These are phyloP conservation scores for Phialophora tarda DNA, from an alignment of 2,329 filamentous ascomycete species.

Conservation along the genomic window DNA sequence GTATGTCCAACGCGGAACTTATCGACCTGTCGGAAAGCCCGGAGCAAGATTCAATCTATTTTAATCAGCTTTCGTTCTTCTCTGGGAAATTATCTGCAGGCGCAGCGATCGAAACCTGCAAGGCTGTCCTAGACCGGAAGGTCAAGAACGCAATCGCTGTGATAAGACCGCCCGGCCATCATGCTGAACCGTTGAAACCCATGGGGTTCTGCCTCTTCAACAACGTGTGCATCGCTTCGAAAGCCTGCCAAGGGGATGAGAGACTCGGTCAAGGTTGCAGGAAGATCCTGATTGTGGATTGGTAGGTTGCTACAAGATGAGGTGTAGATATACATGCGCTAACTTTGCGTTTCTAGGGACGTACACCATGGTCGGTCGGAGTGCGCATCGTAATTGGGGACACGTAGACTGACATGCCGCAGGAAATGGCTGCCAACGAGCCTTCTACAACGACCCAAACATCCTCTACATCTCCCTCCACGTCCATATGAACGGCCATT, in stretches of 20 bases:
- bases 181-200: conserved; percentile 82
- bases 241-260: conserved; percentile 75
- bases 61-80: conserved; percentile 79
- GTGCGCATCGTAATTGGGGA: neutral
- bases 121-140: conserved; percentile 79
- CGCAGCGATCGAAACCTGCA: conserved; percentile 93
- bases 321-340: neutral
- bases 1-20: conserved; percentile 64
- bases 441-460: conserved; percentile 93
- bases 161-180: conserved; percentile 92
- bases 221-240: conserved; percentile 92
- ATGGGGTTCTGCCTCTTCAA: conserved; percentile 99
- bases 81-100: conserved; percentile 85
- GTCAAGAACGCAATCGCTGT: conserved; percentile 96
- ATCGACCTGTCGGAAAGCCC: conserved; percentile 65
- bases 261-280: conserved; percentile 77
- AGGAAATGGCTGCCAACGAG: conserved; percentile 94
- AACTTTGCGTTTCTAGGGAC: conserved; percentile 55
- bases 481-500: conserved; percentile 79
- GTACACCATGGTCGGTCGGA: conserved; percentile 65
- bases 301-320: conserved; percentile 63
- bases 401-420: conserved; percentile 26
- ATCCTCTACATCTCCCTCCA: conserved; percentile 95
- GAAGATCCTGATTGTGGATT: conserved; percentile 92
- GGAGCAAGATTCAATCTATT: conserved; percentile 77